phyloP scores from a whole-genome alignment of 805 yeast genomes.

The Ogataea saltuana region DNA sequence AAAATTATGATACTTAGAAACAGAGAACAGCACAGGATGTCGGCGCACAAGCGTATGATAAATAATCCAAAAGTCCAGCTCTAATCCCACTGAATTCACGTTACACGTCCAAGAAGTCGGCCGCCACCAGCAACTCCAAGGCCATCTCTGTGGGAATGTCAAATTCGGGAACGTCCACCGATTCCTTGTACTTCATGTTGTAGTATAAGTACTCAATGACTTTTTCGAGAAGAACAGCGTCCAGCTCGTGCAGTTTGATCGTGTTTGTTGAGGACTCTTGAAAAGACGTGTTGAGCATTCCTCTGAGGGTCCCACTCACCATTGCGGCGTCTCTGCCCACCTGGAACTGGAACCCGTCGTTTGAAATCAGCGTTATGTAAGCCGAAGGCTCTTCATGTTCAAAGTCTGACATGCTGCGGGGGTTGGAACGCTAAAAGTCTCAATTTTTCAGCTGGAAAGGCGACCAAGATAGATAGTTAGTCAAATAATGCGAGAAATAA shows the following conservation, averaged over 20 bases:
- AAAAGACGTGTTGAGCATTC: conserved; percentile 56
- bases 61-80: too few species aligned
- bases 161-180: conserved; percentile 76
- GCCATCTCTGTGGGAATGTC: conserved; percentile 94
- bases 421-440: too few species aligned
- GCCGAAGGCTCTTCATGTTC: conserved; percentile 25
- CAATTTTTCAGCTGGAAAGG: too few species aligned
- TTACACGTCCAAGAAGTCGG: conserved; percentile 78
- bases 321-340: conserved; percentile 73
- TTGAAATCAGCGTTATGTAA: conserved; percentile 67
- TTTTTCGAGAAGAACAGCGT: conserved; percentile 69
- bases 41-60: too few species aligned
- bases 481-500: too few species aligned
- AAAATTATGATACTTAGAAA: too few species aligned
- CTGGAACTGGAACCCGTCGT: conserved; percentile 65
- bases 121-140: conserved; percentile 85
- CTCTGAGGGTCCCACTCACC: conserved; percentile 63
- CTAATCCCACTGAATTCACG: too few species aligned
- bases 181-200: conserved; percentile 64
- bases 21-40: too few species aligned
- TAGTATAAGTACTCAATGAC: conserved; percentile 85
- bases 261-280: conserved; percentile 59
- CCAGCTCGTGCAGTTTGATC: conserved; percentile 62
- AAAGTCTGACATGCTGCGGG: conserved; percentile 23
- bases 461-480: too few species aligned